phyloP scores from a whole-genome alignment of 352 stramenopile genomes.

The Phytophthora pini region DNA sequence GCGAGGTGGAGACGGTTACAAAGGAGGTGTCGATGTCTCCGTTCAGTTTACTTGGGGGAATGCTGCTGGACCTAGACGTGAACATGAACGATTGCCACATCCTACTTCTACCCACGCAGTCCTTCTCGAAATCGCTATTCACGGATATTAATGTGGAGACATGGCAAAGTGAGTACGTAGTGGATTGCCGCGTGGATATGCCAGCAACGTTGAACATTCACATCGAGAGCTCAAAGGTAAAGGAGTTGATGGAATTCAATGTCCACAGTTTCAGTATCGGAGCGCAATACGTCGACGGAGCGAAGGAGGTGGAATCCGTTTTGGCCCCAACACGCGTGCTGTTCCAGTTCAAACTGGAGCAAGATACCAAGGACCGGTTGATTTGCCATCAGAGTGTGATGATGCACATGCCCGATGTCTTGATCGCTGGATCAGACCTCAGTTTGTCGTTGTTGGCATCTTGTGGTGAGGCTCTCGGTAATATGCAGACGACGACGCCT shows the following conservation, averaged over 20 bases:
- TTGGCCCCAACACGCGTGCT: slow-evolving; percentile 54
- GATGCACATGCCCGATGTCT: slow-evolving; percentile 70
- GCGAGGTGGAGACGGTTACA: slow-evolving; percentile 38
- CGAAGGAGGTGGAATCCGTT: slow-evolving; percentile 48
- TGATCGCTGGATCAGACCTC: slow-evolving; percentile 71
- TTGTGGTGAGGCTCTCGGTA: slow-evolving; percentile 50
- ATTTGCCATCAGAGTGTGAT: slow-evolving; percentile 58
- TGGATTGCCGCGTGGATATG: slow-evolving; percentile 64
- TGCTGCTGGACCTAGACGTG: slow-evolving; percentile 57
- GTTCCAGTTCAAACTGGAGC: slow-evolving; percentile 57
- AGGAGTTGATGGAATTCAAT: slow-evolving; percentile 61
- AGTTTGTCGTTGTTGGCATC: slow-evolving; percentile 72
- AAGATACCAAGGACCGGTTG: slow-evolving; percentile 45
- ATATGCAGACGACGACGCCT: slow-evolving; percentile 63
- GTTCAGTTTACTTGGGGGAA: slow-evolving; percentile 65
- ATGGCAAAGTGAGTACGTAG: slow-evolving; percentile 46
- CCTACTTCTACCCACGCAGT: slow-evolving; percentile 48
- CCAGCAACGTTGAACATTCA: slow-evolving; percentile 52
- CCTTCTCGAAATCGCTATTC: slow-evolving; percentile 63
- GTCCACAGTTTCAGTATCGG: slow-evolving; percentile 56
- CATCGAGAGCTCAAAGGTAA: slow-evolving; percentile 51
- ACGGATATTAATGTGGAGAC: slow-evolving; percentile 61
- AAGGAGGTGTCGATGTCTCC: slow-evolving; percentile 65
- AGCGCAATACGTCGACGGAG: slow-evolving; percentile 57
- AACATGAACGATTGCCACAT: slow-evolving; percentile 66